Evolutionary conservation across 2,329 filamentous ascomycete species (phyloP).

Genomic region (Monosporascus sp.): DNA sequence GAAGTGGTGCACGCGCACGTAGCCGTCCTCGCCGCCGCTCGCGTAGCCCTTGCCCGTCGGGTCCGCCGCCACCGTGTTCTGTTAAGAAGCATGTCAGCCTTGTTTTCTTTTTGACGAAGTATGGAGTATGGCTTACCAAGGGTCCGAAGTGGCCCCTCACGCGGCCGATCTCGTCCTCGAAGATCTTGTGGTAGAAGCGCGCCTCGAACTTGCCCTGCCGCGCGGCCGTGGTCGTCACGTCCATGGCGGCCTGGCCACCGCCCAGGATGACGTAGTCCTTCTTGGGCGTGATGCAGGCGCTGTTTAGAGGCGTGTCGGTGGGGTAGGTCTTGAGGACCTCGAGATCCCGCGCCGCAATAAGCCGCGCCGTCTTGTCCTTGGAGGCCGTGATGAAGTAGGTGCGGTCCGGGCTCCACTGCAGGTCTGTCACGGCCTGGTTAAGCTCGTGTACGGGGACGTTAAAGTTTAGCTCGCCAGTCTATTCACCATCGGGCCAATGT

Average conservation of each 20-base stretch:
- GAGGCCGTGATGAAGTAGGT: slow-evolving; percentile 98
- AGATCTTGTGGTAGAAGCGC: slow-evolving; percentile 99
- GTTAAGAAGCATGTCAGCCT: neutral
- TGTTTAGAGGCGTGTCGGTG: slow-evolving; percentile 94
- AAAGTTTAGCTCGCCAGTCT: slow-evolving; percentile 75
- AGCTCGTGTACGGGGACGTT: slow-evolving; percentile 83
- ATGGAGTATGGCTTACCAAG: slow-evolving; percentile 39
- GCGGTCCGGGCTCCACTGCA: slow-evolving; percentile 90
- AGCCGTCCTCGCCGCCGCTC: slow-evolving; percentile 94
- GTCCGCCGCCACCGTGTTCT: slow-evolving; percentile 91
- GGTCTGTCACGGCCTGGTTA: slow-evolving; percentile 77
- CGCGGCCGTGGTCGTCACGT: slow-evolving; percentile 89
- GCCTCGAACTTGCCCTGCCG: slow-evolving; percentile 99
- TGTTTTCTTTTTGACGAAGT: neutral
- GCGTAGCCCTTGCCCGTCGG: slow-evolving; percentile 90
- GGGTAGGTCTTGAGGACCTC: slow-evolving; percentile 88
- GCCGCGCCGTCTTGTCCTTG: slow-evolving; percentile 91
- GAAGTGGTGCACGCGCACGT: slow-evolving; percentile 97
- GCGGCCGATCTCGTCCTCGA: slow-evolving; percentile 96
- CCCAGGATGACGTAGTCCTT: slow-evolving; percentile 98
- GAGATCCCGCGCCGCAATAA: slow-evolving; percentile 80
- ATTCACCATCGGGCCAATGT: neutral
- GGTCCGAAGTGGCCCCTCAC: slow-evolving; percentile 96
- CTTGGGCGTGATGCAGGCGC: slow-evolving; percentile 85
- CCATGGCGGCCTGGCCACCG: slow-evolving; percentile 97